Evolutionary conservation across 2,329 filamentous ascomycete species (phyloP).

Genomic region (Aspergillus hiratsukae): DNA sequence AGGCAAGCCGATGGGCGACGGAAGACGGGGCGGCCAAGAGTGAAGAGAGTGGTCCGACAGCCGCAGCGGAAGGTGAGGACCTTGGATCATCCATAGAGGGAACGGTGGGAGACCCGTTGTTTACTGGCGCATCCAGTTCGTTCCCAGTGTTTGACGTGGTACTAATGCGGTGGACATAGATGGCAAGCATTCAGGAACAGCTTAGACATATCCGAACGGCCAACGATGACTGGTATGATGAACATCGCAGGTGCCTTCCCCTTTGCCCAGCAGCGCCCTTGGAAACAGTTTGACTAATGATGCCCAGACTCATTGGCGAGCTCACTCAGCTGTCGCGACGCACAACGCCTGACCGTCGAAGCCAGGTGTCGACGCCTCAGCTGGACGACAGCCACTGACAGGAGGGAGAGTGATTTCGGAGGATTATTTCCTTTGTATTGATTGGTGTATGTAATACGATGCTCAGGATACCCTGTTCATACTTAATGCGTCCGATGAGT

Average conservation of each 20-base stretch:
- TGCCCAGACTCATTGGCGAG: slow-evolving; percentile 35
- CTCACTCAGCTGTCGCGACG: slow-evolving; percentile 32
- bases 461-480: slow-evolving; percentile 24
- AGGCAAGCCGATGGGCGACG: slow-evolving; percentile 41
- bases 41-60: slow-evolving; percentile 31
- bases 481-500: not conserved
- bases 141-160: slow-evolving; percentile 20
- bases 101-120: slow-evolving; percentile 45
- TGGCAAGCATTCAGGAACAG: slow-evolving; percentile 47
- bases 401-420: not conserved
- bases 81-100: slow-evolving; percentile 45
- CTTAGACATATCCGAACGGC: slow-evolving; percentile 43
- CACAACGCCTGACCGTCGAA: slow-evolving; percentile 24
- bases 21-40: slow-evolving; percentile 25
- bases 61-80: slow-evolving; percentile 43
- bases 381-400: slow-evolving; percentile 11
- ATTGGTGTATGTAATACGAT: slow-evolving; percentile 24
- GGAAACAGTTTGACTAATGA: not conserved
- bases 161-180: slow-evolving; percentile 20
- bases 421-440: slow-evolving; percentile 18
- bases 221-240: slow-evolving; percentile 43
- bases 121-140: slow-evolving; percentile 19
- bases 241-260: slow-evolving; percentile 26
- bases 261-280: too few relatives aligned
- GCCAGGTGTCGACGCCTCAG: slow-evolving; percentile 26